phyloP scores from a whole-genome alignment of 2,329 filamentous ascomycete genomes.

The Alternaria infectoria region DNA sequence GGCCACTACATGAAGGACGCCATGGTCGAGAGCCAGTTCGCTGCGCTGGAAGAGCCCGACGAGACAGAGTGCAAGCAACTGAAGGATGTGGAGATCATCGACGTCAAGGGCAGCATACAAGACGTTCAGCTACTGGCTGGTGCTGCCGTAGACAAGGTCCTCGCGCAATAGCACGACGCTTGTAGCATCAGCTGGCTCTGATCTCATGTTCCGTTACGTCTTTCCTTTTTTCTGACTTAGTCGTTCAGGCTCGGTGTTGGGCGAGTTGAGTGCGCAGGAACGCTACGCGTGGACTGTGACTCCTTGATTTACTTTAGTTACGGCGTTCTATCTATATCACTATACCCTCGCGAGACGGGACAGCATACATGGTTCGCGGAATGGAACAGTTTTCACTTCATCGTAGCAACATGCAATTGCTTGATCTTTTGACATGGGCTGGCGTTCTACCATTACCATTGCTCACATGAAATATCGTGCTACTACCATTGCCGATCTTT shows the following conservation, averaged over 20 bases:
- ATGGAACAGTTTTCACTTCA: neutral
- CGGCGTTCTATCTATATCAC: neutral
- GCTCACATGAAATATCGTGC: neutral
- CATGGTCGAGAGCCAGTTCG: slow-evolving; percentile 94
- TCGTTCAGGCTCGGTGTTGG: neutral
- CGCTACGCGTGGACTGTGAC: neutral
- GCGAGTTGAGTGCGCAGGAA: neutral
- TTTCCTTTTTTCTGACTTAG: too few species aligned
- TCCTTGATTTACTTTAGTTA: neutral
- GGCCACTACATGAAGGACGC: slow-evolving; percentile 94
- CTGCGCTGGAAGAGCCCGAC: slow-evolving; percentile 81
- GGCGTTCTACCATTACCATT: too few species aligned
- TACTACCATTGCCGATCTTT: neutral
- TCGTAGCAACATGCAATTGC: too few species aligned
- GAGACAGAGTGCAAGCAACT: slow-evolving; percentile 64
- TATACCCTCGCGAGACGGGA: slow-evolving; percentile 1
- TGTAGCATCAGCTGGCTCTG: slow-evolving; percentile 6
- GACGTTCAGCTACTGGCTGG: slow-evolving; percentile 52
- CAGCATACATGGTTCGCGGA: neutral
- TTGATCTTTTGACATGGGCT: too few species aligned
- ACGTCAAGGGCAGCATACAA: slow-evolving; percentile 51
- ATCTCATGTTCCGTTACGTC: neutral
- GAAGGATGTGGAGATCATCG: slow-evolving; percentile 54
- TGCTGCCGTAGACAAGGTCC: slow-evolving; percentile 46
- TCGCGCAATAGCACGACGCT: slow-evolving; percentile 10